Percentiles rank a stretch among this genome's conserved stretches.
These are phyloP conservation scores for Aristolochia contorta DNA, from an alignment of 164 flowering plant genomes.

Conservation along the genomic window DNA sequence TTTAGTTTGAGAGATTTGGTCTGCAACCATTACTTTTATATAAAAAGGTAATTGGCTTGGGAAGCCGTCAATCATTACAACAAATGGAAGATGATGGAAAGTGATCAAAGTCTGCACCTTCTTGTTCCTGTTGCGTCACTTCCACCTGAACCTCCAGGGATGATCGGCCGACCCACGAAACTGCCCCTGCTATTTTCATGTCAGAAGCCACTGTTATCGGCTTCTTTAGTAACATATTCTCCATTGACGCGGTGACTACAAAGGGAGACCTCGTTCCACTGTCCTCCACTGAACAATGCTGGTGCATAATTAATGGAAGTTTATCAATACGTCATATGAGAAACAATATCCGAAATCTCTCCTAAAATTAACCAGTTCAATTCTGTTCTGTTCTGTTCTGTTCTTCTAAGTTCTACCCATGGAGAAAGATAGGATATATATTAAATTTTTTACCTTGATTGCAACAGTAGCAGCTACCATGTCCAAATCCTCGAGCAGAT, in stretches of 20 bases:
- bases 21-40: not conserved
- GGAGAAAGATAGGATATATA: too few species aligned
- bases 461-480: conserved; percentile 92
- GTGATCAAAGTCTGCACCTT: conserved; percentile 13
- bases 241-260: conserved; percentile 90
- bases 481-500: conserved; percentile 86
- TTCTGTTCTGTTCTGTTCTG: too few species aligned
- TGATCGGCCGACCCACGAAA: conserved; percentile 88
- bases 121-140: conserved; percentile 42
- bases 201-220: conserved; percentile 65
- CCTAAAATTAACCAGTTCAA: too few species aligned
- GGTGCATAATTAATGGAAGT: not conserved
- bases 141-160: conserved; percentile 80
- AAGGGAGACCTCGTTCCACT: conserved; percentile 64
- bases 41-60: too few species aligned
- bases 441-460: conserved; percentile 65
- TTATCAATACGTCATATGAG: too few species aligned
- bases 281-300: conserved; percentile 71
- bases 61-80: not conserved
- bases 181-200: conserved; percentile 65
- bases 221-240: conserved; percentile 68
- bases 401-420: too few species aligned
- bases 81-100: not conserved
- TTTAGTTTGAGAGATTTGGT: conserved; percentile 22
- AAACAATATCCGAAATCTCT: too few species aligned